Base-by-base conservation (phyloP, 805 yeast species). In the Scheffersomyces coipomensis region DNA sequence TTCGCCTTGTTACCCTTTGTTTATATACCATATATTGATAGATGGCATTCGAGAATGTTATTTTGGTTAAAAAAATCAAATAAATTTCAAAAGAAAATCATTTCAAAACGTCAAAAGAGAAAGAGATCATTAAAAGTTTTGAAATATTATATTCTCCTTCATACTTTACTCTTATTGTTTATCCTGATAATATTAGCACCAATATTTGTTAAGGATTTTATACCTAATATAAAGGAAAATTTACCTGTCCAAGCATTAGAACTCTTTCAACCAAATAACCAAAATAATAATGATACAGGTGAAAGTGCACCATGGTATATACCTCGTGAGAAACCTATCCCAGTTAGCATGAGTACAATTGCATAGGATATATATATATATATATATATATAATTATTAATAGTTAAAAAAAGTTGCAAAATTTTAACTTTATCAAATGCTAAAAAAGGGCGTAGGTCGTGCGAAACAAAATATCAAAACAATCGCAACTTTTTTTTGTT, bases 251-350 rank as follows among this genome's bases (percentile, higher is more conserved):
- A 34, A 8, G 36, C 46, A 3, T 35, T 33, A 2, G 48, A 44
- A 2, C 48, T 80, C 29, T 53, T 81, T 6, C 89, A 83, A 53
- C 88, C 89, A 1, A 72, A 64, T 27, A 52, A 61, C 29, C 86
- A 81, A 51, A 66, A 75, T 33, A 79, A 81, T 46, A 81, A 83
- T 49, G 88, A 83, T 52, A 83, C 88, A 0, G 88, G 88, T 0
- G 64, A 52, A 0, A 37, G 40, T 18, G 85, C 84, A 0, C 83
- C 85, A 0, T 37, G 58, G 1, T 58, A 64, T 9, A 65, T 79
- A 12, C 46, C 64, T 12, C 60, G 68, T 5, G 63, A 66, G 0
- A 66, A 68, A 21, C 62, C 63, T 3, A n/a, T n/a, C n/a, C n/a
- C n/a, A n/a, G n/a, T n/a, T n/a, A n/a, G n/a, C n/a, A n/a, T n/a